Percentiles rank a stretch among this genome's conserved stretches.
phyloP scores from a whole-genome alignment of 2,329 filamentous ascomycete species.

The Nemania bipapillata region DNA sequence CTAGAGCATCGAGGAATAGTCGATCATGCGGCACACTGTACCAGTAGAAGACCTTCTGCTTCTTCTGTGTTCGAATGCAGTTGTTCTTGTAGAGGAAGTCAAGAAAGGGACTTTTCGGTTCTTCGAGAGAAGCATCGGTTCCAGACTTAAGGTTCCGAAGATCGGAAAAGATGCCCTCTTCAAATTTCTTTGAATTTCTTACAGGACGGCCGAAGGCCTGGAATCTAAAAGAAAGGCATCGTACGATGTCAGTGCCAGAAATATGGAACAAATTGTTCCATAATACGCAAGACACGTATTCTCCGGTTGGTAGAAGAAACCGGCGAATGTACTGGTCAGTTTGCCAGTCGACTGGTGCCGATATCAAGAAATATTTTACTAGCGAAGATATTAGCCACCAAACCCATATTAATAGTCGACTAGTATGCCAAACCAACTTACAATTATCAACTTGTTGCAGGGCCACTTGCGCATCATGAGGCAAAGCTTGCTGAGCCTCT shows the following conservation, averaged over 20 bases:
- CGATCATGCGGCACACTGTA: constrained; percentile 98
- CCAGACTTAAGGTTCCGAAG: constrained; percentile 97
- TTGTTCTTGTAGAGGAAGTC: constrained; percentile 99
- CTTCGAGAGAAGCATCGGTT: constrained; percentile 96
- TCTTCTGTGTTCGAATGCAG: constrained; percentile 99
- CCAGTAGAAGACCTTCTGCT: constrained; percentile 99
- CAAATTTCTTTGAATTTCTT: constrained; percentile 99
- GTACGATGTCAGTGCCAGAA: constrained; percentile 97
- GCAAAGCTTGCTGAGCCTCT: constrained; percentile 94
- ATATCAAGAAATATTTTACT: constrained; percentile 99
- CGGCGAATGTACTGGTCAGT: constrained; percentile 95
- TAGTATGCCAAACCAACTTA: constrained; percentile 63
- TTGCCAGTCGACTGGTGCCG: constrained; percentile 96
- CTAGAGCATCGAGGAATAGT: constrained; percentile 94
- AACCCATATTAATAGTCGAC: background rate
- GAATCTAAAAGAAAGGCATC: constrained; percentile 97
- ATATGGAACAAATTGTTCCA: constrained; percentile 99
- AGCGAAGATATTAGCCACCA: constrained; percentile 39
- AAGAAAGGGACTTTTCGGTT: constrained; percentile 97
- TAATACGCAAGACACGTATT: constrained; percentile 98
- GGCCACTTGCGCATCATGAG: constrained; percentile 95
- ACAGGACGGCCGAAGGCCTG: constrained; percentile 98
- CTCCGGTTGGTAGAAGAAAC: constrained; percentile 93
- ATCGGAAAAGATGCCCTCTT: constrained; percentile 99
- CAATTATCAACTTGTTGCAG: constrained; percentile 98